Evolutionary conservation across 2,329 filamentous ascomycete species (phyloP).

Genomic region (Talaromyces sp.): DNA sequence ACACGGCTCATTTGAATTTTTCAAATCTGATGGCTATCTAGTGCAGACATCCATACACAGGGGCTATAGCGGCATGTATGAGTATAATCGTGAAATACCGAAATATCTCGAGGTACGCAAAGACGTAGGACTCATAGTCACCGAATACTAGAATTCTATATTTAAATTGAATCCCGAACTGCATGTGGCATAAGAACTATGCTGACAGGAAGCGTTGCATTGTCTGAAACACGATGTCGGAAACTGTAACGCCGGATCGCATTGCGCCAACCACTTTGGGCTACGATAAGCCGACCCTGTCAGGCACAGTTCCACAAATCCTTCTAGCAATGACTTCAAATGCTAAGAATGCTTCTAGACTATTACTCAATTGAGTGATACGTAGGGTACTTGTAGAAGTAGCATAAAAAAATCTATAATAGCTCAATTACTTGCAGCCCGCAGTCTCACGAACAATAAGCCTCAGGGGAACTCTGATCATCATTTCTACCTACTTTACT

Average conservation of each 20-base stretch:
- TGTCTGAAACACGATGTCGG: not conserved
- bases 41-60: not conserved
- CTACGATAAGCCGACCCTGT: not conserved
- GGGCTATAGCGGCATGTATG: not conserved
- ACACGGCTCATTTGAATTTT: not conserved
- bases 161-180: not conserved
- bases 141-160: not conserved
- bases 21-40: no score
- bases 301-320: not conserved
- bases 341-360: not conserved
- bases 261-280: not conserved
- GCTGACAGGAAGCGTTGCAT: slow-evolving; percentile 7
- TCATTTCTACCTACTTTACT: not conserved
- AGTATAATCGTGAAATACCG: not conserved
- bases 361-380: not conserved
- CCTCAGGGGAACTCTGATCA: not conserved
- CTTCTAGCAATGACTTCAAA: not conserved
- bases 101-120: not conserved
- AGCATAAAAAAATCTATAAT: not conserved
- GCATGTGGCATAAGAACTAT: not conserved
- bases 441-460: not conserved
- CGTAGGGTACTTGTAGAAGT: not conserved
- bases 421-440: not conserved
- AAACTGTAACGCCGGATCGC: not conserved
- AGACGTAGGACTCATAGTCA: not conserved